Conservation (phyloP, 2,329 filamentous ascomycete genomes). For the Neonectria punicea region DNA sequence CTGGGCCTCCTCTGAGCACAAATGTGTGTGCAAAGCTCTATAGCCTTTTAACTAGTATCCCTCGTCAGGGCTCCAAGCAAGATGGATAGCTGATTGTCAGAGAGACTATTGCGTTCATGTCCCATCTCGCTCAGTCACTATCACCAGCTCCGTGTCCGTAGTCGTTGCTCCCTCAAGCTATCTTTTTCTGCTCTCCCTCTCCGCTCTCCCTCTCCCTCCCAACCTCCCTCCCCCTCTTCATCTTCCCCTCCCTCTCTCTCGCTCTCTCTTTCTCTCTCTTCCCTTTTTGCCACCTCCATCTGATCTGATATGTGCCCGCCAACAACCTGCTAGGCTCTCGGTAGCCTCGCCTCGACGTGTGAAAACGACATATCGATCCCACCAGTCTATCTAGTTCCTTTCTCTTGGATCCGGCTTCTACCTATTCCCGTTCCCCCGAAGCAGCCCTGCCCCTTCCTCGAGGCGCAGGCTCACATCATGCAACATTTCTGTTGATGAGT, state of each 20-base stretch:
- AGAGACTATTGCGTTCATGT: background rate
- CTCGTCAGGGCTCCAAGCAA: background rate
- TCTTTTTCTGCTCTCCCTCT: background rate
- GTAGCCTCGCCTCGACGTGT: conserved; percentile 1
- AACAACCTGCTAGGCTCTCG: background rate
- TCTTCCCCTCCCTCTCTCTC: background rate
- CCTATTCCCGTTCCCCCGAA: conserved; percentile 4
- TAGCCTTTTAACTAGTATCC: background rate
- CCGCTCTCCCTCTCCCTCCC: background rate
- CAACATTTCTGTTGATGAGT: conserved; percentile 24
- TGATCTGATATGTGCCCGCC: background rate
- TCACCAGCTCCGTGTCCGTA: background rate
- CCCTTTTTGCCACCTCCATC: conserved; percentile 4
- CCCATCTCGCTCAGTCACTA: background rate
- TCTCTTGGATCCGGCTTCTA: background rate
- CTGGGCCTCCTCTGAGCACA: conserved; percentile 2
- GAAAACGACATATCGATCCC: background rate
- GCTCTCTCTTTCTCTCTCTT: background rate
- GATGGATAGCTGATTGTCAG: background rate
- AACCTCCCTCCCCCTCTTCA: background rate
- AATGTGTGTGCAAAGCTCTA: background rate
- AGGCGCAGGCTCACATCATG: conserved; percentile 18
- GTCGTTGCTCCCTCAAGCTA: background rate
- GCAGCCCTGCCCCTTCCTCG: conserved; percentile 1
- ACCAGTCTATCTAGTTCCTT: background rate